Evolutionary conservation across 2,329 filamentous ascomycete species (phyloP).

Genomic region (Cadophora sp.): DNA sequence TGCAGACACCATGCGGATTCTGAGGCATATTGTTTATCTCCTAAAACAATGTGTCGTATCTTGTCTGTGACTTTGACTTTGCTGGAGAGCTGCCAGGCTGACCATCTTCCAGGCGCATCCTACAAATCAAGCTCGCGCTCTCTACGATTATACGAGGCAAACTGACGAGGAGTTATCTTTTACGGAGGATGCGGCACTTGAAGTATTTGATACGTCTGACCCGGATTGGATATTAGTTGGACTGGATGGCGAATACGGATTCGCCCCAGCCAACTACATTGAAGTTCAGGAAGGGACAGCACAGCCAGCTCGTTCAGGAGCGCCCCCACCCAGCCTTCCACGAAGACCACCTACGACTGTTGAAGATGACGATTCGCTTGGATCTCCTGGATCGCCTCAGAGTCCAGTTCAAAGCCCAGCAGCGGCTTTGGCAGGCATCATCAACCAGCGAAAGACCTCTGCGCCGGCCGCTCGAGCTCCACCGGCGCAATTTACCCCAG

Average conservation of each 20-base stretch:
- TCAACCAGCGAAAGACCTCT: slow-evolving; percentile 47
- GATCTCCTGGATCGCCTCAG: slow-evolving; percentile 36
- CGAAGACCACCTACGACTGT: slow-evolving; percentile 47
- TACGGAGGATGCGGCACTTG: slow-evolving; percentile 81
- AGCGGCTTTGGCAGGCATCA: slow-evolving; percentile 60
- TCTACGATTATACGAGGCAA: slow-evolving; percentile 97
- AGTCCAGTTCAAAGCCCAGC: slow-evolving; percentile 43
- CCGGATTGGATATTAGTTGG: slow-evolving; percentile 97
- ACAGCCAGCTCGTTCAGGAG: slow-evolving; percentile 40
- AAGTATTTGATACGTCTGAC: slow-evolving; percentile 89
- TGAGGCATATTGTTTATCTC: not conserved
- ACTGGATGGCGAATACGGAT: slow-evolving; percentile 84
- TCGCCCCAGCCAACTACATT: slow-evolving; percentile 96
- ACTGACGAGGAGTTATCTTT: slow-evolving; percentile 98
- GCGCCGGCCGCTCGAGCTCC: slow-evolving; percentile 52
- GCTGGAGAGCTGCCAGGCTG: slow-evolving; percentile 20
- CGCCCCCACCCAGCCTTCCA: slow-evolving; percentile 46
- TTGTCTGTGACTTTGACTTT: not conserved
- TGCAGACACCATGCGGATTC: not conserved
- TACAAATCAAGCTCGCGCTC: slow-evolving; percentile 77
- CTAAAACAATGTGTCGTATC: not conserved
- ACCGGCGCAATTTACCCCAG: slow-evolving; percentile 66
- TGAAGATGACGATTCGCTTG: slow-evolving; percentile 38
- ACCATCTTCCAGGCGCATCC: slow-evolving; percentile 62
- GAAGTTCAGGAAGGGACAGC: slow-evolving; percentile 62